These are phyloP conservation scores for Umbelopsis isabellina DNA, from an alignment of 192 early-diverging fungal genomes.

Conservation along the genomic window DNA sequence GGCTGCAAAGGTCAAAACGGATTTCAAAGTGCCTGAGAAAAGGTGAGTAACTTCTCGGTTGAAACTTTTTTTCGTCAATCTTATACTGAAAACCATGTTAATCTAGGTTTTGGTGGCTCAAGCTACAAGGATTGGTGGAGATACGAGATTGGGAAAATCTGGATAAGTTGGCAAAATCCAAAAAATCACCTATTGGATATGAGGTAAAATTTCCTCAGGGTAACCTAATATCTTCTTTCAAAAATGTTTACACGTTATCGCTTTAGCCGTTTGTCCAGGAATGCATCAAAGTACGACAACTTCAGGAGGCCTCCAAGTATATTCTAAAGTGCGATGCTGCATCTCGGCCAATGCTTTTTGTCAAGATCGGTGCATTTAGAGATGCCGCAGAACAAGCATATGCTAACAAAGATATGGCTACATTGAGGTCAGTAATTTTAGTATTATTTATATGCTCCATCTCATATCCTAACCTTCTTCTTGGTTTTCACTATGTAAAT, in stretches of 20 bases:
- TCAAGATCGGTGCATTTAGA: conserved; percentile 74
- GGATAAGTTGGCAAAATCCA: conserved; percentile 75
- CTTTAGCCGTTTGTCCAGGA: conserved; percentile 77
- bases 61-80: neutral
- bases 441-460: neutral
- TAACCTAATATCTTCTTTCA: neutral
- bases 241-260: neutral
- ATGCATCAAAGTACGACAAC: conserved; percentile 75
- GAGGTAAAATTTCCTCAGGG: conserved; percentile 38
- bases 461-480: neutral
- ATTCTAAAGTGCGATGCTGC: conserved; percentile 70
- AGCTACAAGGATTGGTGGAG: conserved; percentile 78
- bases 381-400: conserved; percentile 75
- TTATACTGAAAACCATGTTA: neutral
- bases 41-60: conserved; percentile 39
- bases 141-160: conserved; percentile 86
- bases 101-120: conserved; percentile 87
- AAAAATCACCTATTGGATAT: conserved; percentile 83
- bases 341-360: conserved; percentile 61
- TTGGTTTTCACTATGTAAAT: neutral
- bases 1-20: conserved; percentile 78
- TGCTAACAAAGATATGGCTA: conserved; percentile 62
- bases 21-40: conserved; percentile 88
- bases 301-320: conserved; percentile 76
- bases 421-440: conserved; percentile 52